phyloP scores from a whole-genome alignment of 1,139 yeast genomes.

The Geotrichum carabidarum region DNA sequence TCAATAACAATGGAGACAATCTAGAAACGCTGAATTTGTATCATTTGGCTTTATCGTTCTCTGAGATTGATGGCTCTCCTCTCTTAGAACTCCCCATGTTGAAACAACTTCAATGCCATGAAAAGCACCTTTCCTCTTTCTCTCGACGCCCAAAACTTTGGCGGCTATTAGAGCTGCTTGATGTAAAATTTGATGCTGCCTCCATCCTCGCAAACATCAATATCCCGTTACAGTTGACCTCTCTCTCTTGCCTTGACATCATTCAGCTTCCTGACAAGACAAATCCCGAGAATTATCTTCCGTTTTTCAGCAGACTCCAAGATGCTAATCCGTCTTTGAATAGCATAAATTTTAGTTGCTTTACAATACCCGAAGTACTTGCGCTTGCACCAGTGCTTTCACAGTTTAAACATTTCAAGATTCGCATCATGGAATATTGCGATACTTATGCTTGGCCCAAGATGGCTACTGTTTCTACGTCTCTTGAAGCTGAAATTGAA shows the following conservation, averaged over 20 bases:
- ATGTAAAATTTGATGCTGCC: not conserved
- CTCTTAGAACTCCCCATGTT: not conserved
- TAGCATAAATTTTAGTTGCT: not conserved
- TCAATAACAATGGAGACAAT: not conserved
- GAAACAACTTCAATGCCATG: slow-evolving; percentile 1
- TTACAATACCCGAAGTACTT: not conserved
- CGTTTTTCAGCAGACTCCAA: not conserved
- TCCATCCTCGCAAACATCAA: not conserved
- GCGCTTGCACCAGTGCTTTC: slow-evolving; percentile 2
- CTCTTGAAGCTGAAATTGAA: not conserved
- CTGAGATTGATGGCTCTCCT: not conserved
- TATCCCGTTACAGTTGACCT: not conserved
- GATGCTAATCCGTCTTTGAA: not conserved
- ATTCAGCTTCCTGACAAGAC: not conserved
- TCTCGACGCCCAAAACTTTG: not conserved
- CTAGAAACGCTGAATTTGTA: slow-evolving; percentile 2
- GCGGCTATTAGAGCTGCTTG: not conserved
- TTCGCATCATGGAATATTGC: not conserved
- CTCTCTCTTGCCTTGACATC: not conserved
- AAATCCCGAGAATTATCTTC: not conserved
- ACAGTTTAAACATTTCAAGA: not conserved
- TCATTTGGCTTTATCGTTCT: not conserved
- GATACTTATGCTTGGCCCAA: not conserved
- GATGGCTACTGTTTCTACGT: not conserved
- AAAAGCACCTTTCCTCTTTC: slow-evolving; percentile 5